phyloP scores from a whole-genome alignment of 192 early-diverging fungal species.

The Lobosporangium transversale region DNA sequence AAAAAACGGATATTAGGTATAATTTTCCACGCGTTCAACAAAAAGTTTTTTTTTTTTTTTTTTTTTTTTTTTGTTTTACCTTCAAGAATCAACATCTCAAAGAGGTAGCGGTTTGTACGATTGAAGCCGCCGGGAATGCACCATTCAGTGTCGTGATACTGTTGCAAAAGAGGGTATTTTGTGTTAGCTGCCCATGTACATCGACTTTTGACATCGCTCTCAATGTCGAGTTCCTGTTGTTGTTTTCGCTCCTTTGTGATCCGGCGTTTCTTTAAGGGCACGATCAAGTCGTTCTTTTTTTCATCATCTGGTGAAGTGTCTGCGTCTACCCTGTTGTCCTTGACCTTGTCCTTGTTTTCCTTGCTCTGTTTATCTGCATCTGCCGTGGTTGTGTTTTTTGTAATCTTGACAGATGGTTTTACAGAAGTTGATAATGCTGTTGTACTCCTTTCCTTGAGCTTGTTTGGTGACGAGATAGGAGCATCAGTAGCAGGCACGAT shows the following conservation, averaged over 20 bases:
- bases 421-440: too few relatives aligned
- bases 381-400: too few relatives aligned
- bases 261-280: conserved; percentile 3
- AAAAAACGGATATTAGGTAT: neutral
- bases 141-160: conserved; percentile 50
- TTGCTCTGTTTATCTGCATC: too few relatives aligned
- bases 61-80: conserved; percentile 6
- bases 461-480: too few relatives aligned
- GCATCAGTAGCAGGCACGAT: too few relatives aligned
- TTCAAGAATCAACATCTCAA: conserved; percentile 50
- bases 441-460: too few relatives aligned
- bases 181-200: conserved; percentile 29
- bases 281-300: too few relatives aligned
- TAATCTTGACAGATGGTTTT: too few relatives aligned
- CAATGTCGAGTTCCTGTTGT: too few relatives aligned
- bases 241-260: neutral
- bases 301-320: neutral
- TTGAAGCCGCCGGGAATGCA: conserved; percentile 29
- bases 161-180: conserved; percentile 35
- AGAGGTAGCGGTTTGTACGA: conserved; percentile 43
- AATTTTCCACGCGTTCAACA: too few relatives aligned
- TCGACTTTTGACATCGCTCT: conserved; percentile 25
- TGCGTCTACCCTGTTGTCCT: neutral
- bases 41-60: too few relatives aligned
- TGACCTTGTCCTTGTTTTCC: neutral